Evolutionary conservation across 2,329 filamentous ascomycete genomes (phyloP).

Genomic region (Nigrospora osmanthi): DNA sequence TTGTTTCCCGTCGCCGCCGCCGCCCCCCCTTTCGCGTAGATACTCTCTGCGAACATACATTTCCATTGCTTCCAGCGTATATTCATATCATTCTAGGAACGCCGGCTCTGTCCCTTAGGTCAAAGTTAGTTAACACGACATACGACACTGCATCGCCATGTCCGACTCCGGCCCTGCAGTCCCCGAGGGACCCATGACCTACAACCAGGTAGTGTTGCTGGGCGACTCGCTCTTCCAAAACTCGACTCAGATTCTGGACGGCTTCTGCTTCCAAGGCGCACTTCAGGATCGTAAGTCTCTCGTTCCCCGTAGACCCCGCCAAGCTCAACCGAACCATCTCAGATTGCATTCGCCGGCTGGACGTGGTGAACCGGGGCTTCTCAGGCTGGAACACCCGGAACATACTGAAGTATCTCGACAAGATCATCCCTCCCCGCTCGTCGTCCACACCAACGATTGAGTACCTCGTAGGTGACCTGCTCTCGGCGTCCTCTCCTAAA

Average conservation of each 20-base stretch:
- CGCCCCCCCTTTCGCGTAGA: too few relatives aligned
- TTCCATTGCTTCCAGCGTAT: too few relatives aligned
- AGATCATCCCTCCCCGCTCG: slow-evolving; percentile 62
- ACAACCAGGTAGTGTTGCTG: slow-evolving; percentile 74
- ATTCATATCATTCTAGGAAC: too few relatives aligned
- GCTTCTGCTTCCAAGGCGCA: slow-evolving; percentile 67
- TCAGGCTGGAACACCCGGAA: slow-evolving; percentile 80
- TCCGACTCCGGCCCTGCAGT: not conserved
- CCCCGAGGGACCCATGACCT: slow-evolving; percentile 17
- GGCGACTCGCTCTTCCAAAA: slow-evolving; percentile 84
- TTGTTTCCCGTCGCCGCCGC: too few relatives aligned
- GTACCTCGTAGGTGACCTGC: slow-evolving; percentile 48
- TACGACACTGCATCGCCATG: too few relatives aligned
- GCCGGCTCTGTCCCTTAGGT: too few relatives aligned
- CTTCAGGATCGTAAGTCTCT: slow-evolving; percentile 56
- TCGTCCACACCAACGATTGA: slow-evolving; percentile 50
- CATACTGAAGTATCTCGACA: slow-evolving; percentile 59
- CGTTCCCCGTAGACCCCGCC: not conserved
- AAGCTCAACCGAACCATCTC: slow-evolving; percentile 2
- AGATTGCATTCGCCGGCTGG: slow-evolving; percentile 71
- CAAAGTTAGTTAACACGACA: too few relatives aligned
- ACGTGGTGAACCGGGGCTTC: slow-evolving; percentile 83
- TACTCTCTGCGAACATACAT: too few relatives aligned
- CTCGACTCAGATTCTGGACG: slow-evolving; percentile 50
- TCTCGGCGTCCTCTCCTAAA: not conserved